These are phyloP conservation scores for Euphrasia confusa DNA, from an alignment of 257 asterid genomes.

Conservation along the genomic window DNA sequence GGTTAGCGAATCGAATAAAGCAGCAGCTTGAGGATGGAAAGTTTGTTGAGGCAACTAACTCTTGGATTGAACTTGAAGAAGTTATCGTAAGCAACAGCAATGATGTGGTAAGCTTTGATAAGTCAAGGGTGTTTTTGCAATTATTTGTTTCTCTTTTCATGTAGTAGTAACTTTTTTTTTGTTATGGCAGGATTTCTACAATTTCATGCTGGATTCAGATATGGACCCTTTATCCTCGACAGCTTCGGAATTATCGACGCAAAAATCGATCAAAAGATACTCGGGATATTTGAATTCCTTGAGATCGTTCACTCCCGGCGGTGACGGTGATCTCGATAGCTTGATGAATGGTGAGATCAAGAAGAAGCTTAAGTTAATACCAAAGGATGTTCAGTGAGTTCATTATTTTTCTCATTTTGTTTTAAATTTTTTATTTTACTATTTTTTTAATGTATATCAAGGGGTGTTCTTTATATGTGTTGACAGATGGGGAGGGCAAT, in stretches of 20 bases:
- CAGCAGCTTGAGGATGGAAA: conserved; percentile 43
- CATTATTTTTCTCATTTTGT: not conserved
- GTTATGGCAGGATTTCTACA: not conserved
- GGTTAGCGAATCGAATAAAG: conserved; percentile 48
- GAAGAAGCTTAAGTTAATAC: conserved; percentile 77
- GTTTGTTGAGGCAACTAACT: conserved; percentile 34
- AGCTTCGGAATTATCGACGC: not conserved
- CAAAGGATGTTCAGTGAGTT: conserved; percentile 53
- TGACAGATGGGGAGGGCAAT: conserved; percentile 79
- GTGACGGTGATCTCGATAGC: conserved; percentile 43
- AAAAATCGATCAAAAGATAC: not conserved
- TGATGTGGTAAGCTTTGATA: not conserved
- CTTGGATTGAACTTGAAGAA: conserved; percentile 41
- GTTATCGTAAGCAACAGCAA: conserved; percentile 37
- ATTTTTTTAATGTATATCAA: not conserved
- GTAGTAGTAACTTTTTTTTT: not conserved
- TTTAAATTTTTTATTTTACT: no score
- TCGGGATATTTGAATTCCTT: conserved; percentile 44
- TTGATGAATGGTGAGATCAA: conserved; percentile 76
- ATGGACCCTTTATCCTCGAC: not conserved
- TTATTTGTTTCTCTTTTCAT: not conserved
- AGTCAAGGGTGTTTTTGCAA: not conserved
- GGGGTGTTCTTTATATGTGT: not conserved
- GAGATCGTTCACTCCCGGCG: conserved; percentile 42
- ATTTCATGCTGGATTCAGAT: not conserved